These are phyloP conservation scores for Coprinopsis cinerea DNA, from an alignment of 768 basidiomycete genomes.

Conservation along the genomic window DNA sequence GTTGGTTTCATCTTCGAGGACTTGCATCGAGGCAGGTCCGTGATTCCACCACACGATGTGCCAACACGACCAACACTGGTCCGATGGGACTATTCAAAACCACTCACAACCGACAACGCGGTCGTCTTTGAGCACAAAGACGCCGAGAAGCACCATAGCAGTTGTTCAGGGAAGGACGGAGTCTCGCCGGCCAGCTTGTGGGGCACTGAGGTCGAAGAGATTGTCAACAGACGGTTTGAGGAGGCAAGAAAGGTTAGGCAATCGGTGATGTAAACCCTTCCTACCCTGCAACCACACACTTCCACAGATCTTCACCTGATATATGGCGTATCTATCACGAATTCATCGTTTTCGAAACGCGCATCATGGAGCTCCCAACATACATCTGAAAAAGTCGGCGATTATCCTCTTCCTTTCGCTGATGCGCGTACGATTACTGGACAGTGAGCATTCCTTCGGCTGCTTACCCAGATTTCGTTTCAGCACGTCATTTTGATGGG, in stretches of 20 bases:
- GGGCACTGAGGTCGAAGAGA: constrained; percentile 55
- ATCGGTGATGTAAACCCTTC: constrained; percentile 40
- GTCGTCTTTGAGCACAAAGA: constrained; percentile 79
- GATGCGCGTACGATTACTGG: too few relatives aligned
- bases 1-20: constrained; percentile 85
- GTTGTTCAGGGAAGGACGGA: constrained; percentile 24
- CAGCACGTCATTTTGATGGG: too few relatives aligned
- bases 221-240: constrained; percentile 51
- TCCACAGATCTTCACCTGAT: too few relatives aligned
- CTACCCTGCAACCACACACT: too few relatives aligned
- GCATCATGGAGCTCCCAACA: too few relatives aligned
- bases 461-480: too few relatives aligned
- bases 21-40: constrained; percentile 69
- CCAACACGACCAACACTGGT: constrained; percentile 68
- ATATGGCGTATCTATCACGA: too few relatives aligned
- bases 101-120: constrained; percentile 72
- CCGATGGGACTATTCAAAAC: constrained; percentile 69
- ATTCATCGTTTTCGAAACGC: too few relatives aligned
- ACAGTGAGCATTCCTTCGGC: too few relatives aligned
- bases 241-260: constrained; percentile 54
- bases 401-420: too few relatives aligned
- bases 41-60: constrained; percentile 72
- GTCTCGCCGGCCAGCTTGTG: constrained; percentile 45
- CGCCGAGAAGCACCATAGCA: constrained; percentile 57
- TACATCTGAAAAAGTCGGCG: too few relatives aligned